phyloP scores from a whole-genome alignment of 306 rosid species.

The Parietaria judaica region DNA sequence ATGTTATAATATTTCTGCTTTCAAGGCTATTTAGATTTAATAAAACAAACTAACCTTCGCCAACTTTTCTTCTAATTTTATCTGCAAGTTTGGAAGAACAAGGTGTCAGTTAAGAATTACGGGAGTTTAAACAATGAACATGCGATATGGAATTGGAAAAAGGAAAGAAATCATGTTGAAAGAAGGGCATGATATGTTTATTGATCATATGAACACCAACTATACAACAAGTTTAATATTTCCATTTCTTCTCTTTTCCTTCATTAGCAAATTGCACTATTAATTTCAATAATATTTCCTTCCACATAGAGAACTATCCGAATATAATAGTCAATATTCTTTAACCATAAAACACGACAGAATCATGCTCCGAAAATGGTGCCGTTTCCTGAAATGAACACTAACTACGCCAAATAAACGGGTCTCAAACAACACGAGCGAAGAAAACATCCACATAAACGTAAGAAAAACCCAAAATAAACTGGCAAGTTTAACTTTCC shows the following conservation, averaged over 20 bases:
- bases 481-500: slow-evolving; percentile 22
- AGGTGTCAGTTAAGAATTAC: background rate
- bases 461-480: background rate
- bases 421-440: background rate
- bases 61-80: slow-evolving; percentile 70
- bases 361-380: no score
- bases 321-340: no score
- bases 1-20: background rate
- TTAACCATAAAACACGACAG: no score
- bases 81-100: slow-evolving; percentile 36
- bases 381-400: no score
- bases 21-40: background rate
- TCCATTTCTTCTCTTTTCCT: no score
- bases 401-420: background rate
- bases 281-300: no score
- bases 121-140: background rate
- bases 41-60: slow-evolving; percentile 45
- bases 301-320: no score
- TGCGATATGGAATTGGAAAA: background rate
- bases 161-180: background rate
- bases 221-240: no score
- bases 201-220: background rate
- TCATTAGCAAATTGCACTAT: no score
- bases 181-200: background rate
- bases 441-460: background rate